phyloP scores from a whole-genome alignment of 495 filamentous ascomycete species.

The Neurospora tetrasperma region DNA sequence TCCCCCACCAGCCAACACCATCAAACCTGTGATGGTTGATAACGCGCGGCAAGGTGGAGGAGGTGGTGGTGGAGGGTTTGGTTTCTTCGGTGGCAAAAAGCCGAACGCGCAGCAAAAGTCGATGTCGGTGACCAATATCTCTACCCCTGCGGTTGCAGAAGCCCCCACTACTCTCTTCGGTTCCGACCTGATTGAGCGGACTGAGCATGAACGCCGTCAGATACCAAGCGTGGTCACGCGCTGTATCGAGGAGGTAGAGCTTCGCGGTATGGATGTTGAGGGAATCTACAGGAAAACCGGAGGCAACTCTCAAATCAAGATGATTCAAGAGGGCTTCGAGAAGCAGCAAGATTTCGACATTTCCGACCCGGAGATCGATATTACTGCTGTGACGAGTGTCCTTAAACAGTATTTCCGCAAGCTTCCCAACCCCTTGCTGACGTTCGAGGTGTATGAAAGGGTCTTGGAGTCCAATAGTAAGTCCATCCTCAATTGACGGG shows the following conservation, averaged over 20 bases:
- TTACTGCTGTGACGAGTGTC: conserved; percentile 89
- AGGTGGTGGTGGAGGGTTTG: conserved; percentile 39
- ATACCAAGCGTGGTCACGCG: conserved; percentile 86
- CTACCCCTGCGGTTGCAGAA: conserved; percentile 42
- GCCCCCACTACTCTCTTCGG: conserved; percentile 66
- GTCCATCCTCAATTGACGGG: conserved; percentile 2
- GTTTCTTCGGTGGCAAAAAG: conserved; percentile 53
- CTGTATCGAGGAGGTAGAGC: conserved; percentile 95
- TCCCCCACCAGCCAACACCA: conserved; percentile 11
- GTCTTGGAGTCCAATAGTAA: conserved; percentile 68
- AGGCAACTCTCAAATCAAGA: conserved; percentile 75
- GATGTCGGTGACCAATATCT: conserved; percentile 44
- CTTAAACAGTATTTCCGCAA: conserved; percentile 98
- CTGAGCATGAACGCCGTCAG: conserved; percentile 79
- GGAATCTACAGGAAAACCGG: conserved; percentile 98
- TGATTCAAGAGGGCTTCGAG: conserved; percentile 85
- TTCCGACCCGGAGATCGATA: conserved; percentile 85
- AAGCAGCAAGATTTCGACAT: conserved; percentile 76
- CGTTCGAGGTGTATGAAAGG: conserved; percentile 83
- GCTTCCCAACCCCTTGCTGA: conserved; percentile 82
- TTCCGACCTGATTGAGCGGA: conserved; percentile 74
- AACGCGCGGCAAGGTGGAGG: conserved; percentile 41
- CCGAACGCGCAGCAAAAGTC: conserved; percentile 30
- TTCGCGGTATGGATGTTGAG: conserved; percentile 94
- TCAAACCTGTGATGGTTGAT: conserved; percentile 32